Percentiles rank a stretch among this genome's conserved stretches.
phyloP scores from a whole-genome alignment of 1,284 basidiomycete species.

The Neonothopanus nambi region DNA sequence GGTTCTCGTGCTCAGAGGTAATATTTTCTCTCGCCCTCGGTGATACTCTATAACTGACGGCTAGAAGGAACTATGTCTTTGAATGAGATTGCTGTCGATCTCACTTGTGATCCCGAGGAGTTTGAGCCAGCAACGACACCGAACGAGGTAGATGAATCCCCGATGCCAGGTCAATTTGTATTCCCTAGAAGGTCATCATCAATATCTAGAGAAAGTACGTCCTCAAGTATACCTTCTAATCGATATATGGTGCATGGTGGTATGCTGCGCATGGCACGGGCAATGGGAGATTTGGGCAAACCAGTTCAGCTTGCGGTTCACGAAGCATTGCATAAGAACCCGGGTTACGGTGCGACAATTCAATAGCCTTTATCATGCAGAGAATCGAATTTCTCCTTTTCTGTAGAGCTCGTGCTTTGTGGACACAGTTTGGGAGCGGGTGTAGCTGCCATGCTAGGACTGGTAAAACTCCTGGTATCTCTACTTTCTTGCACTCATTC shows the following conservation, averaged over 20 bases:
- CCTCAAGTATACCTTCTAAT: conserved; percentile 7
- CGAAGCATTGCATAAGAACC: conserved; percentile 66
- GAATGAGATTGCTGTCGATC: conserved; percentile 81
- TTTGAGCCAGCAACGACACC: conserved; percentile 54
- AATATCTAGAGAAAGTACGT: too few relatives aligned
- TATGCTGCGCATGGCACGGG: conserved; percentile 76
- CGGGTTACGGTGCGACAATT: conserved; percentile 66
- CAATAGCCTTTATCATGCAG: not conserved
- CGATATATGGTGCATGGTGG: conserved; percentile 74
- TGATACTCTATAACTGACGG: not conserved
- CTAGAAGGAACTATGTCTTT: conserved; percentile 73
- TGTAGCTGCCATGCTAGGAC: conserved; percentile 56
- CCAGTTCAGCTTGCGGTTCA: conserved; percentile 77
- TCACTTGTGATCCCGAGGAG: conserved; percentile 72
- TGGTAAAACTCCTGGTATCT: conserved; percentile 34
- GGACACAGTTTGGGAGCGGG: conserved; percentile 79
- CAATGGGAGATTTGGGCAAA: conserved; percentile 75
- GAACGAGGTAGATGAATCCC: conserved; percentile 32
- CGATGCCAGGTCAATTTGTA: conserved; percentile 29
- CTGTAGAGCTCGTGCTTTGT: conserved; percentile 67
- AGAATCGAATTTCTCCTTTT: conserved; percentile 1
- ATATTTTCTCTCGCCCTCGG: conserved; percentile 1
- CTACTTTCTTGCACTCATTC: not conserved
- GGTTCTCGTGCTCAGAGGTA: conserved; percentile 71
- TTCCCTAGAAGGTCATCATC: conserved; percentile 16